phyloP scores from a whole-genome alignment of 768 basidiomycete species.

The Psilocybe cubensis region DNA sequence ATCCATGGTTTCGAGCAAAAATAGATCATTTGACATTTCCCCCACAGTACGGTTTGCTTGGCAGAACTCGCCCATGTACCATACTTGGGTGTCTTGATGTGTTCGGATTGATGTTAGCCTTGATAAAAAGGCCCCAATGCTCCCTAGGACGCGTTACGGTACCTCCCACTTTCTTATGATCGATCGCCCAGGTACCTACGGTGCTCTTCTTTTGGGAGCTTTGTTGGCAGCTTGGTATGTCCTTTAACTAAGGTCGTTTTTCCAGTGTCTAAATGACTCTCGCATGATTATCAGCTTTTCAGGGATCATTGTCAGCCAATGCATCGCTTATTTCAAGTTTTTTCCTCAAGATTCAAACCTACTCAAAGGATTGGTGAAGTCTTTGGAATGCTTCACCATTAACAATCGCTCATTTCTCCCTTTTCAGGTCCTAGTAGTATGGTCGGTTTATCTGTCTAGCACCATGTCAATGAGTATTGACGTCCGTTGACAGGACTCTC shows the following conservation, averaged over 20 bases:
- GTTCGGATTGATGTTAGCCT: background rate
- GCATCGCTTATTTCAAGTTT: slow-evolving; percentile 36
- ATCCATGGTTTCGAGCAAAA: background rate
- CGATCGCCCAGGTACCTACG: slow-evolving; percentile 35
- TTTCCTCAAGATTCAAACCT: slow-evolving; percentile 29
- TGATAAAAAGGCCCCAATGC: background rate
- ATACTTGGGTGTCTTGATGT: no score
- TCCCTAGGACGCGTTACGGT: background rate
- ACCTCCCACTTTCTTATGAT: slow-evolving; percentile 15
- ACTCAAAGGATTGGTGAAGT: slow-evolving; percentile 32
- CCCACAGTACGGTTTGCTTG: background rate
- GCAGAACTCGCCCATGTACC: background rate
- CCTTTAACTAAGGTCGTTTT: no score
- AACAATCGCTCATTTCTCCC: slow-evolving; percentile 4
- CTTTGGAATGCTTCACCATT: background rate
- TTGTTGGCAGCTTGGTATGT: slow-evolving; percentile 39
- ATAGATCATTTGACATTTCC: background rate
- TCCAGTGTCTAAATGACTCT: background rate
- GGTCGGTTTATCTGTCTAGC: background rate
- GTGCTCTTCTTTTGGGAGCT: slow-evolving; percentile 42
- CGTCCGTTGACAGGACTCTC: slow-evolving; percentile 31
- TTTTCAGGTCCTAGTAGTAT: slow-evolving; percentile 14
- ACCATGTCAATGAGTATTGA: no score
- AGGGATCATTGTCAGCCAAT: slow-evolving; percentile 35
- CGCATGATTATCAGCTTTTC: slow-evolving; percentile 22